phyloP scores from a whole-genome alignment of 257 asterid species.

The Ehretia macrophylla region DNA sequence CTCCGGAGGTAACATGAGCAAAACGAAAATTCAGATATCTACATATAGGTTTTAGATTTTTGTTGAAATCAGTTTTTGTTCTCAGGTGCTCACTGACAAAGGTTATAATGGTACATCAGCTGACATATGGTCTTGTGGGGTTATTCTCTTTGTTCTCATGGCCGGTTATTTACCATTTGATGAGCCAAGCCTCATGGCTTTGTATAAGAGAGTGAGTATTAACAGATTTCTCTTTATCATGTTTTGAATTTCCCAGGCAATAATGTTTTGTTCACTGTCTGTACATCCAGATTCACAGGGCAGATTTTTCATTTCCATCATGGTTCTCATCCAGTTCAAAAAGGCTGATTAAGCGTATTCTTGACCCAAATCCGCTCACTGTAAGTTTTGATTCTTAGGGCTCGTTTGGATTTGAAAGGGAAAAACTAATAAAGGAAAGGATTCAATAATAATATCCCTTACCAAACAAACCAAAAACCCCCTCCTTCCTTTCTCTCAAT shows the following conservation, averaged over 20 bases:
- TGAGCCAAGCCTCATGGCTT: constrained; percentile 50
- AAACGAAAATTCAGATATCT: not conserved
- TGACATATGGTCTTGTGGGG: constrained; percentile 90
- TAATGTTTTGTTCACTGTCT: constrained; percentile 11
- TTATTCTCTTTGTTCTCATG: constrained; percentile 77
- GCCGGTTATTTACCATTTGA: constrained; percentile 79
- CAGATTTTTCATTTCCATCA: constrained; percentile 59
- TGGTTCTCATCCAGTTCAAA: constrained; percentile 70
- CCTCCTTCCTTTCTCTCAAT: too few relatives aligned
- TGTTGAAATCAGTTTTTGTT: constrained; percentile 15
- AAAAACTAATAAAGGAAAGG: too few relatives aligned
- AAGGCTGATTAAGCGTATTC: constrained; percentile 52
- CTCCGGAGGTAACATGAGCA: constrained; percentile 62
- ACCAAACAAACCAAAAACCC: too few relatives aligned
- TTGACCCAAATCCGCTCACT: constrained; percentile 70
- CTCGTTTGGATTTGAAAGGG: too few relatives aligned
- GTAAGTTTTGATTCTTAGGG: constrained; percentile 35
- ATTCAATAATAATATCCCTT: too few relatives aligned
- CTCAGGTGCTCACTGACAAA: constrained; percentile 64
- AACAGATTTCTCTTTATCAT: constrained; percentile 9
- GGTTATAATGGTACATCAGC: constrained; percentile 77
- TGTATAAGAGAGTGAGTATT: constrained; percentile 56
- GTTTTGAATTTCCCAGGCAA: constrained; percentile 6
- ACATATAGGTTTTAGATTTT: constrained; percentile 11
- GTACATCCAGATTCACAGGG: constrained; percentile 46